Percentiles rank a stretch among this genome's conserved stretches.
Evolutionary conservation across 352 stramenopile species (phyloP).

Genomic region (Aphanomyces invadans): DNA sequence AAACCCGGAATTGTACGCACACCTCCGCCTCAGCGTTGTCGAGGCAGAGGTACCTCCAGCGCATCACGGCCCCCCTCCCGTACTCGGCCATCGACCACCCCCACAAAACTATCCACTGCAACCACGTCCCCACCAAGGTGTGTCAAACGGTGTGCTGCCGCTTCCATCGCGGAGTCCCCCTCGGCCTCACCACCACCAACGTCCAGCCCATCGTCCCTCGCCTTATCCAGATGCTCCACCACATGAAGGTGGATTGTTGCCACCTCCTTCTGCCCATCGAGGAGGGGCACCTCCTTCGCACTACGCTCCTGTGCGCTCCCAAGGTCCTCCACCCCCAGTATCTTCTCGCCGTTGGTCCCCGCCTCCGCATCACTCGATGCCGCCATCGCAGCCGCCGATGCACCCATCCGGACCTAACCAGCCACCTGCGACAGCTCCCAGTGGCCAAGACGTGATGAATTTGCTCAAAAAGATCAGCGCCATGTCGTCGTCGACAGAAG

Average conservation of each 20-base stretch:
- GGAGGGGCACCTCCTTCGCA: background rate
- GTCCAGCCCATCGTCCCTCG: too few relatives aligned
- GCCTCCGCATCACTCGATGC: background rate
- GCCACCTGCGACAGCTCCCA: background rate
- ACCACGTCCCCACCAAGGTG: background rate
- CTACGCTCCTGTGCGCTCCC: background rate
- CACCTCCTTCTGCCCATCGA: too few relatives aligned
- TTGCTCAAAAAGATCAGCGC: constrained; percentile 79
- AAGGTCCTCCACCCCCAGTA: background rate
- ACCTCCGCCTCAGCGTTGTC: constrained; percentile 58
- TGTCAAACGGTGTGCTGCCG: background rate
- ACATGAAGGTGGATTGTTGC: too few relatives aligned
- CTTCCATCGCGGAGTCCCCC: background rate
- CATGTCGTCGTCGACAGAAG: constrained; percentile 19
- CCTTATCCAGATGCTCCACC: too few relatives aligned
- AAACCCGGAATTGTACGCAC: constrained; percentile 78
- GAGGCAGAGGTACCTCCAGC: background rate
- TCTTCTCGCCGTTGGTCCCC: background rate
- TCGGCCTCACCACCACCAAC: too few relatives aligned
- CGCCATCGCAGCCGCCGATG: background rate
- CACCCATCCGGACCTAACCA: background rate
- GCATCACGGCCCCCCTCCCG: background rate
- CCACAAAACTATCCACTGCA: background rate
- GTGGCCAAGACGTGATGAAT: constrained; percentile 56
- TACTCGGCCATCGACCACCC: constrained; percentile 4